Base-by-base conservation (phyloP, 345 rosid species). In the Ceriops tagal region DNA sequence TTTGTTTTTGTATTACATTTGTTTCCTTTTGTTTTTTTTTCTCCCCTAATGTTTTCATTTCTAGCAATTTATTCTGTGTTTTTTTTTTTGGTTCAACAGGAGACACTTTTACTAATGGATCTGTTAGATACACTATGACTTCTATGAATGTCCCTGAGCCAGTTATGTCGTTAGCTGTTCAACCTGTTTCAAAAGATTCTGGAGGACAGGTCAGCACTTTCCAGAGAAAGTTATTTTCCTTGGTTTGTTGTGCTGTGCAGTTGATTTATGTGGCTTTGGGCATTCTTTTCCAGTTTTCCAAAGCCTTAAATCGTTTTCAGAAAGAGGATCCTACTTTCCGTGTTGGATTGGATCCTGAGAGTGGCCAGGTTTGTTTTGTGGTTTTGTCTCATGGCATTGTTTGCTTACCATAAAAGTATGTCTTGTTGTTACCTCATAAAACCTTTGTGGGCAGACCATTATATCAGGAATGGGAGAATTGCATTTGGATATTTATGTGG, bases 131-230 rank as follows among this genome's bases (percentile, higher is more conserved):
- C 77, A 96, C 99, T 66, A 96, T 96, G 99, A 96, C 99, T 37
- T 96, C 99, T 30, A 96, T 96, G 99, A 90, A 83, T 83, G 98
- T 96, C 46, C 99, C 99, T 64, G 97, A 96, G 83, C 99, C 96
- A 28, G 99, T 96, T 27, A 92, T 96, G 98, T 92, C 99, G 18
- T 81, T 96, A 66, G 99, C 99, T 76, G 87, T 96, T 80, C 93
- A 90, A 53, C 99, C 99, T 5, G 92, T 92, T 81, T 89, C 97
- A 57, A 96, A 96, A 77, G 99, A 92, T 75, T 77, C 97, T 10
- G 95, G 98, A 47, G 98, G 99, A 73, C 99, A 96, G 82, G 99
- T 96, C 73, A 80, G 91, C 72, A 34, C 53, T 68, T 63, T 81
- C 37, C 19, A 19, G 31, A n/a, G 34, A 62, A 57, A 77, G 35